phyloP scores from a whole-genome alignment of 176 grass and related monocot species.

The Oryza rufipogon region DNA sequence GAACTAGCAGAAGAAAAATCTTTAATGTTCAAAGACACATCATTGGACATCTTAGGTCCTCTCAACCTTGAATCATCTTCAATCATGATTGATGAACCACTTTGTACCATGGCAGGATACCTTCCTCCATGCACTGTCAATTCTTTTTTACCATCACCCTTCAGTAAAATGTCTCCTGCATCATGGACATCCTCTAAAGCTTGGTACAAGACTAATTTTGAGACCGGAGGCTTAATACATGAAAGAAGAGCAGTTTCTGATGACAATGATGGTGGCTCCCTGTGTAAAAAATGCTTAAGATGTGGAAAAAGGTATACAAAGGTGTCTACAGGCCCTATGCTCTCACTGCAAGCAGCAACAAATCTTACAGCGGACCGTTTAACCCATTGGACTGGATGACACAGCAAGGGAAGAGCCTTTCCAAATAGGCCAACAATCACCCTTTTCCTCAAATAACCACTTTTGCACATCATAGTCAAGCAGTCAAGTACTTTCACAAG shows the following conservation, averaged over 20 bases:
- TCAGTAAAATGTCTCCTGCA: constrained; percentile 64
- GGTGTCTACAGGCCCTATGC: constrained; percentile 86
- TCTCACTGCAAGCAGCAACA: constrained; percentile 77
- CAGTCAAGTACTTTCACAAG: constrained; percentile 90
- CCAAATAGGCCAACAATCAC: constrained; percentile 78
- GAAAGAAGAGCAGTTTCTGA: constrained; percentile 73
- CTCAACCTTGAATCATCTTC: constrained; percentile 56
- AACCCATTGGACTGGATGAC: constrained; percentile 94
- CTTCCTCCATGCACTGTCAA: constrained; percentile 45
- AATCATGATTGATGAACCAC: constrained; percentile 14
- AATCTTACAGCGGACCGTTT: constrained; percentile 80
- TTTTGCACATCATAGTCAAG: constrained; percentile 85
- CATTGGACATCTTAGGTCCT: constrained; percentile 46
- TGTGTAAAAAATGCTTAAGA: constrained; percentile 74
- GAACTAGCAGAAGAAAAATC: constrained; percentile 74
- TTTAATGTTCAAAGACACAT: constrained; percentile 53
- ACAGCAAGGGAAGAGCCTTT: constrained; percentile 74
- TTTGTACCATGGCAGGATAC: constrained; percentile 41
- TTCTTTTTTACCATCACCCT: constrained; percentile 60
- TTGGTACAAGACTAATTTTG: constrained; percentile 81
- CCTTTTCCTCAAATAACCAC: constrained; percentile 83
- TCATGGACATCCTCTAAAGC: constrained; percentile 81
- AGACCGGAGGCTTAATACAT: constrained; percentile 83
- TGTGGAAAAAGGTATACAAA: constrained; percentile 86
- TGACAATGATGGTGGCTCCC: constrained; percentile 75